Evolutionary conservation across 257 asterid genomes (phyloP), one percentile per base, ranked within the genome.

Genomic region (Thymus mandschuricus): DNA sequence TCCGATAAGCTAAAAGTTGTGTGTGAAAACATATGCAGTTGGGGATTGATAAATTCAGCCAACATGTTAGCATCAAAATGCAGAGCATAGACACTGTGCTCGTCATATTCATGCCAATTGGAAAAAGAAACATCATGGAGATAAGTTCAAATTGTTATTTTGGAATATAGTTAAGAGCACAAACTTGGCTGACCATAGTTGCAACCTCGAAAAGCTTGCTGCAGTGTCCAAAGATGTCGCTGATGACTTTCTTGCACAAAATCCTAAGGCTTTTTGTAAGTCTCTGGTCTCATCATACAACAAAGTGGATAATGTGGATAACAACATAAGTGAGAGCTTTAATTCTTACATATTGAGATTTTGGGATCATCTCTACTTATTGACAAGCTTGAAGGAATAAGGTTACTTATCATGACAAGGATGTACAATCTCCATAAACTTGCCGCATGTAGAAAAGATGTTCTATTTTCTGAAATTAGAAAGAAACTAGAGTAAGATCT

Each of bases 261-360:
- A 50, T n/a, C 56, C 29, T n/a, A 50, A 50, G 8, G 6, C 8
- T 5, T 50, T 50, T 50, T 50, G 56, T 50, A 50, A 50, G 56
- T 50, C 56, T 50, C 7, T n/a, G 0, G n/a, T 50, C 56, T 13
- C 6, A 8, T 5, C 56, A 4, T 12, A 50, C 29, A n/a, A 50
- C 56, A 50, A 50, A n/a, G 21, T 50, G 56, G 55, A 65, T 13
- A 28, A 7, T 2, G 33, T 65, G 3, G 70, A 48, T 21, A 65
- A 65, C 31, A 65, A 46, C n/a, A 65, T 65, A 1, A 46, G 59
- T 65, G 70, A 65, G 10, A 29, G 58, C 3, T 65, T 46, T 7
- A 65, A 65, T 29, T 30, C n/a, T 41, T 65, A 46, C n/a, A 31
- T 65, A 1, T 8, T 48, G 2, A 65, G 33, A 8, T 65, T 9